Percentiles rank a stretch among this genome's conserved stretches.
These are phyloP conservation scores for Penicillium freii DNA, from an alignment of 2,329 filamentous ascomycete species.

Conservation along the genomic window DNA sequence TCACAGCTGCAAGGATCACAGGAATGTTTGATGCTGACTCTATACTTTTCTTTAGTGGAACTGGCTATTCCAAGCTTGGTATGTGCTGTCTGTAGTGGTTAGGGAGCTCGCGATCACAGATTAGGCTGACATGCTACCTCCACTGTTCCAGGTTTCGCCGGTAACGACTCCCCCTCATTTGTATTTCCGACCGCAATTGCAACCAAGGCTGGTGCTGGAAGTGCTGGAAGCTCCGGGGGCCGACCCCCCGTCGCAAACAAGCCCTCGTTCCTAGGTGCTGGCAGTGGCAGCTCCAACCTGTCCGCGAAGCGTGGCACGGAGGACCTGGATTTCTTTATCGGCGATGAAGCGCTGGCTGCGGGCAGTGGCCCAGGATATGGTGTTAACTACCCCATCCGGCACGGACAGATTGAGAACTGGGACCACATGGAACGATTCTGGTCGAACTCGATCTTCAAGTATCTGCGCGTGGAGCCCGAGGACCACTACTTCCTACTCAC, in stretches of 20 bases:
- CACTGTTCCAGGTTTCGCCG: slow-evolving; percentile 76
- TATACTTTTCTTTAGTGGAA: slow-evolving; percentile 66
- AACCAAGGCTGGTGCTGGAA: slow-evolving; percentile 74
- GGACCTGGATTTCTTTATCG: slow-evolving; percentile 98
- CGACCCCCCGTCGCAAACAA: slow-evolving; percentile 90
- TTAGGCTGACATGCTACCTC: slow-evolving; percentile 36
- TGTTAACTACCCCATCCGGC: slow-evolving; percentile 94
- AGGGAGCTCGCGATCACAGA: slow-evolving; percentile 13
- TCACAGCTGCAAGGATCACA: slow-evolving; percentile 10
- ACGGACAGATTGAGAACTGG: slow-evolving; percentile 99
- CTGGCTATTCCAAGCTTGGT: slow-evolving; percentile 99
- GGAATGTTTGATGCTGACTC: slow-evolving; percentile 23
- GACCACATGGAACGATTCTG: slow-evolving; percentile 99
- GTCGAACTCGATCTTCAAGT: slow-evolving; percentile 99
- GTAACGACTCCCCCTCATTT: slow-evolving; percentile 98
- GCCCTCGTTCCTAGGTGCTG: slow-evolving; percentile 88
- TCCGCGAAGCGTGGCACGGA: slow-evolving; percentile 93
- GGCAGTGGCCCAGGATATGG: slow-evolving; percentile 87
- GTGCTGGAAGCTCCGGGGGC: slow-evolving; percentile 72
- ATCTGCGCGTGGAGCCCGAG: slow-evolving; percentile 94
- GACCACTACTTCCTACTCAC: slow-evolving; percentile 98
- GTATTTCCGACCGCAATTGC: slow-evolving; percentile 99
- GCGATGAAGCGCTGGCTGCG: slow-evolving; percentile 87
- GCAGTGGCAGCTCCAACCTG: slow-evolving; percentile 77
- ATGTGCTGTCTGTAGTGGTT: slow-evolving; percentile 36